phyloP scores from a whole-genome alignment of 345 rosid genomes.

The Eucalyptus globulus region DNA sequence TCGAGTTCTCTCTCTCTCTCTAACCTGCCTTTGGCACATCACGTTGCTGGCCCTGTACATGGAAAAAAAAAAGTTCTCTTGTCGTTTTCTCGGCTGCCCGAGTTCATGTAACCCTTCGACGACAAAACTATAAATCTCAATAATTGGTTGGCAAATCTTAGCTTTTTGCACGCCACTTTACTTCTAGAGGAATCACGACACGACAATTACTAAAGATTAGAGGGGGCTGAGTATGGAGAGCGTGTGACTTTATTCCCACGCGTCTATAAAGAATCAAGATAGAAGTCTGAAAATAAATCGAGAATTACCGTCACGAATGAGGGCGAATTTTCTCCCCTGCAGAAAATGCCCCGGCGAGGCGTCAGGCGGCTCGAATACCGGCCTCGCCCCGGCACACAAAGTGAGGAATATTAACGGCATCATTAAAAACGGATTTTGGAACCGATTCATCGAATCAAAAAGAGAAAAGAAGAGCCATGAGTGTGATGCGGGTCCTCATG shows the following conservation, averaged over 20 bases:
- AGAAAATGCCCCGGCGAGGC: not conserved
- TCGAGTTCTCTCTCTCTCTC: not conserved
- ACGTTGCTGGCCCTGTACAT: not conserved
- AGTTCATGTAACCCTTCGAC: not conserved
- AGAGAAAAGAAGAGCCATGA: not conserved
- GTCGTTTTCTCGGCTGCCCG: no score
- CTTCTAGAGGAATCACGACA: not conserved
- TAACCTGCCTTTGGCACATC: not conserved
- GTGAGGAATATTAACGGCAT: not conserved
- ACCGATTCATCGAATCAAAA: not conserved
- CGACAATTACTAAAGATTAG: no score
- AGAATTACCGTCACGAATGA: not conserved
- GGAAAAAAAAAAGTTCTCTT: not conserved
- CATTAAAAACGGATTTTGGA: not conserved
- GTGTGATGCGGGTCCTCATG: not conserved
- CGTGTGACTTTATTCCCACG: no score
- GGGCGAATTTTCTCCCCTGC: accelerated
- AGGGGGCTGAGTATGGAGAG: no score
- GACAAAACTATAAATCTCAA: not conserved
- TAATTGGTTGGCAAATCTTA: not conserved
- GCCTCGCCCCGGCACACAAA: not conserved
- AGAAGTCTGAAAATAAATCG: no score
- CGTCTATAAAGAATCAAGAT: no score
- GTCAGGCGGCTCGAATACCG: not conserved
- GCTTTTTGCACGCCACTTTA: not conserved